These are phyloP conservation scores for Physcia stellaris DNA, from an alignment of 495 filamentous ascomycete species.

Conservation along the genomic window DNA sequence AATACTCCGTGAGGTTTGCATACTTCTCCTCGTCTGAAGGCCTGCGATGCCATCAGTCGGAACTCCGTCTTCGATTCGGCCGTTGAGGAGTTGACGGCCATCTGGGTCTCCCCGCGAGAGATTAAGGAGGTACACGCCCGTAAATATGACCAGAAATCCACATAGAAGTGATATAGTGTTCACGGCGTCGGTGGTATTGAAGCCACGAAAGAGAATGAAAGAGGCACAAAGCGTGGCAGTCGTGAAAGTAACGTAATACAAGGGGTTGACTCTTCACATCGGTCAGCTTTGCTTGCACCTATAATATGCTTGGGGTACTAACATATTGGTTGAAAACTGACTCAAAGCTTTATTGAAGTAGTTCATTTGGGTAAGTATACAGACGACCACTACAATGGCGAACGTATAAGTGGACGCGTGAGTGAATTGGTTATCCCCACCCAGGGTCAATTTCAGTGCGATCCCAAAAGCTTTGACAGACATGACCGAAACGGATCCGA, in stretches of 20 bases:
- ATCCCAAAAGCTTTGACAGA: constrained; percentile 96
- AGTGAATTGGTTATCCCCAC: constrained; percentile 83
- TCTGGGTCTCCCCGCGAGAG: constrained; percentile 83
- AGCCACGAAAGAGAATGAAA: constrained; percentile 93
- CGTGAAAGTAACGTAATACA: constrained; percentile 99
- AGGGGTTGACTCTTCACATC: constrained; percentile 71
- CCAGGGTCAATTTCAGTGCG: constrained; percentile 83
- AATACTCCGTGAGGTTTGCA: constrained; percentile 71
- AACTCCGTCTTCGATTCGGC: constrained; percentile 50
- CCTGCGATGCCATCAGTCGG: constrained; percentile 87
- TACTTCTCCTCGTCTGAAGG: constrained; percentile 74
- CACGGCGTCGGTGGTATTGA: constrained; percentile 88
- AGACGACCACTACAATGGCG: constrained; percentile 78
- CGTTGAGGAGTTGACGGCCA: constrained; percentile 52
- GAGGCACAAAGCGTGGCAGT: constrained; percentile 88
- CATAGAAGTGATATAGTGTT: constrained; percentile 88
- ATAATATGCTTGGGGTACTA: constrained; percentile 22
- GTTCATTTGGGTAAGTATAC: constrained; percentile 98
- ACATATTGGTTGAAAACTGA: constrained; percentile 96
- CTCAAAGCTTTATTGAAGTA: constrained; percentile 98
- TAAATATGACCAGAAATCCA: constrained; percentile 93
- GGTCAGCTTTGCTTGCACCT: constrained; percentile 17
- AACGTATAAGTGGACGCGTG: constrained; percentile 95
- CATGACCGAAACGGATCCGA: constrained; percentile 96
- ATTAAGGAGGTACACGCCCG: constrained; percentile 93